Evolutionary conservation across 2,329 filamentous ascomycete genomes (phyloP).

Genomic region (Aspergillus japonicus): DNA sequence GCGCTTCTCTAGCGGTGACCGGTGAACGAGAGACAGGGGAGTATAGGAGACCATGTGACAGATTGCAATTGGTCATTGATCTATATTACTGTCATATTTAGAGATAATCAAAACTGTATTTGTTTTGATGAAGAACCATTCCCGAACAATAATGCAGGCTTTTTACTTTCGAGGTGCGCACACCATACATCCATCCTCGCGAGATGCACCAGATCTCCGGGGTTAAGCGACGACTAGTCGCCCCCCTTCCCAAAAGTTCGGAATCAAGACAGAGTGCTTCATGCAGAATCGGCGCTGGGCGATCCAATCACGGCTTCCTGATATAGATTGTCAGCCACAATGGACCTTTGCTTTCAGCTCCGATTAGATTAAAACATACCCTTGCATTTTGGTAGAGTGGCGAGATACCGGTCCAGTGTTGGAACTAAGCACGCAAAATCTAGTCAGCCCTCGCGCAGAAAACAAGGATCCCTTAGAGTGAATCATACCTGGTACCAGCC

Average conservation of each 20-base stretch:
- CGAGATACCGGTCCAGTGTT: conserved; percentile 79
- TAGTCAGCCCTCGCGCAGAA: background rate
- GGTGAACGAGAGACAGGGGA: background rate
- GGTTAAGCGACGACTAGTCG: background rate
- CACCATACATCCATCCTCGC: background rate
- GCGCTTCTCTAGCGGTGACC: background rate
- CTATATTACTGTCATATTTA: background rate
- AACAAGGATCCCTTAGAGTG: conserved; percentile 15
- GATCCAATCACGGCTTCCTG: conserved; percentile 6
- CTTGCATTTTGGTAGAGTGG: conserved; percentile 71
- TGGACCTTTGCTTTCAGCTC: background rate
- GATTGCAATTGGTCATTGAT: background rate
- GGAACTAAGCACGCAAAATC: conserved; percentile 55
- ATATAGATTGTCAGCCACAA: background rate
- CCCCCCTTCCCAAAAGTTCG: background rate
- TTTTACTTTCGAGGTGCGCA: background rate
- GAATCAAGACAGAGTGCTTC: background rate
- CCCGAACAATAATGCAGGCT: background rate
- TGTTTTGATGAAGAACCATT: background rate
- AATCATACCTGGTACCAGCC: conserved; percentile 72
- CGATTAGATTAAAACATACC: conserved; percentile 29
- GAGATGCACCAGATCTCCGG: background rate
- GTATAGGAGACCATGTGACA: background rate
- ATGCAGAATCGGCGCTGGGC: background rate
- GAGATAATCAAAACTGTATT: background rate